Percentiles rank a stretch among this genome's conserved stretches.
Evolutionary conservation across 257 asterid species (phyloP).

Genomic region (Fraxinus anomala): DNA sequence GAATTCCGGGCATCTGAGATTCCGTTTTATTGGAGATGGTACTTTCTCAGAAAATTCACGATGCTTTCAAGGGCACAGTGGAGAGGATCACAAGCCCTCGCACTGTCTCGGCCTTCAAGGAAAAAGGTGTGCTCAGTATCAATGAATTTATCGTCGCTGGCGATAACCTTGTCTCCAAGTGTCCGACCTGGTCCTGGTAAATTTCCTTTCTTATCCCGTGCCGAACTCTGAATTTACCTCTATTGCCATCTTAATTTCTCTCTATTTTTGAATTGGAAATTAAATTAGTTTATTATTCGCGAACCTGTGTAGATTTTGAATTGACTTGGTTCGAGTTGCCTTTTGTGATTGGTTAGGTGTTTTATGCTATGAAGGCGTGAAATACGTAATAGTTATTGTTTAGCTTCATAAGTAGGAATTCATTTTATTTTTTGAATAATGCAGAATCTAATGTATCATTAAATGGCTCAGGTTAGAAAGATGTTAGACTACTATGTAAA

Average conservation of each 20-base stretch:
- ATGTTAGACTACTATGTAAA: not conserved
- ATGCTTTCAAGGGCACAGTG: slow-evolving; percentile 83
- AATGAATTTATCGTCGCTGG: slow-evolving; percentile 92
- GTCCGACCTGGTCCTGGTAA: slow-evolving; percentile 99
- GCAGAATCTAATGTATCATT: not conserved
- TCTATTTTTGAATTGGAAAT: not conserved
- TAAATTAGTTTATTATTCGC: not conserved
- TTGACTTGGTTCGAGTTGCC: not conserved
- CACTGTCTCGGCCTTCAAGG: slow-evolving; percentile 96
- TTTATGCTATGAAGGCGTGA: not conserved
- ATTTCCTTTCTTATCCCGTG: not conserved
- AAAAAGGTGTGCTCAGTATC: slow-evolving; percentile 94
- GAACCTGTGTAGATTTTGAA: not conserved
- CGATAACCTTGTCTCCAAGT: slow-evolving; percentile 94
- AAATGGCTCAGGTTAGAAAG: not conserved
- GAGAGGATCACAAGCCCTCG: slow-evolving; percentile 91
- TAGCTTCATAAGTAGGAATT: not conserved
- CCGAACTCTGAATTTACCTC: not conserved
- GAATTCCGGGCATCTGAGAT: not conserved
- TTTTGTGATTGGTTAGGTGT: not conserved
- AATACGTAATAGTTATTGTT: not conserved
- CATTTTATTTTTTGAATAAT: not conserved
- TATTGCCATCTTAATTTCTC: not conserved
- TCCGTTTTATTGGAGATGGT: slow-evolving; percentile 47
- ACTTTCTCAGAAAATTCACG: slow-evolving; percentile 78